Evolutionary conservation across 2,329 filamentous ascomycete genomes (phyloP).

Genomic region (Lasiodiplodia hormozganensis): DNA sequence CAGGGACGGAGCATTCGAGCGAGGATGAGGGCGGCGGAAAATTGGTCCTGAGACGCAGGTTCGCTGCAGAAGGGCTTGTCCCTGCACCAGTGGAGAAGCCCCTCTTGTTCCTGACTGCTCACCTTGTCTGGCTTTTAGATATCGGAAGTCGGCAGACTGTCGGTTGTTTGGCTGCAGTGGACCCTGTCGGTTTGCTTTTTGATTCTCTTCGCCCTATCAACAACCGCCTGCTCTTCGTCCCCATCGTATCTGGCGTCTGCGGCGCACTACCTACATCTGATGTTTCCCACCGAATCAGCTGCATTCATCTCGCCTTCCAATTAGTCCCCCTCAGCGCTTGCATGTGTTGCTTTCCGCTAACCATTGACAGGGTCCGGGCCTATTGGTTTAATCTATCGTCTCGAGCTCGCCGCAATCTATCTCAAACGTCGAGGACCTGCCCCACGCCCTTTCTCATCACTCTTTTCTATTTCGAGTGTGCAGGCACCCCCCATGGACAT

Average conservation of each 20-base stretch:
- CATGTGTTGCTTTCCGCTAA: constrained; percentile 14
- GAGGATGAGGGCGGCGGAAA: background rate
- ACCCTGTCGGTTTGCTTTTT: constrained; percentile 14
- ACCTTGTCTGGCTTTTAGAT: background rate
- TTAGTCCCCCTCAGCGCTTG: constrained; percentile 2
- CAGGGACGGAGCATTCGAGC: constrained; percentile 7
- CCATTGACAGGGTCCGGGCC: constrained; percentile 12
- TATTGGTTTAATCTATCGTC: background rate
- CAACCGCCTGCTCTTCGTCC: background rate
- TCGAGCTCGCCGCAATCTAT: constrained; percentile 12
- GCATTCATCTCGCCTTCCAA: constrained; percentile 1
- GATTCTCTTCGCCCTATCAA: background rate
- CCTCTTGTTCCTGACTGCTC: background rate
- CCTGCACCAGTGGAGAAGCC: constrained; percentile 2
- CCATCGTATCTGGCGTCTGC: background rate
- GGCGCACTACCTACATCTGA: background rate
- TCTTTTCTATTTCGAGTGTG: constrained; percentile 13
- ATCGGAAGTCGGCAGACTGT: constrained; percentile 2
- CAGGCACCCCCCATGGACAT: background rate
- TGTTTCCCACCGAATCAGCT: background rate
- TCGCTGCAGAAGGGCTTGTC: constrained; percentile 19
- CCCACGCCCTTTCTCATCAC: background rate
- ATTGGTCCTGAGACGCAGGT: constrained; percentile 12
- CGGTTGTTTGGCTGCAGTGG: constrained; percentile 2
- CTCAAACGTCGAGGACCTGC: constrained; percentile 5